Conservation (phyloP, 2,329 filamentous ascomycete genomes). For the Microdochium bolleyi region DNA sequence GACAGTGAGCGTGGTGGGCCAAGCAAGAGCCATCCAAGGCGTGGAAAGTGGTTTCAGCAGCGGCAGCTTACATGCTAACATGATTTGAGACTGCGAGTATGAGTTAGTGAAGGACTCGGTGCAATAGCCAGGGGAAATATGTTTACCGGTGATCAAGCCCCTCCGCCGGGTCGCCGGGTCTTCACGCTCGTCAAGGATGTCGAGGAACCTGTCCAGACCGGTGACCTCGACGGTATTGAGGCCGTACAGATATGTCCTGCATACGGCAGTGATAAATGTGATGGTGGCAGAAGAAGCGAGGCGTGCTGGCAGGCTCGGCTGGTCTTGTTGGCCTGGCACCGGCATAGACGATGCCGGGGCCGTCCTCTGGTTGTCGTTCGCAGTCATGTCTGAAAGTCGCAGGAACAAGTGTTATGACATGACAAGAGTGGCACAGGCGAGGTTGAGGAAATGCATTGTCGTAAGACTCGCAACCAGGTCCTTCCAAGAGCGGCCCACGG, state of each 20-base stretch:
- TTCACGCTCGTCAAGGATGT: slow-evolving; percentile 65
- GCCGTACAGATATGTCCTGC: slow-evolving; percentile 65
- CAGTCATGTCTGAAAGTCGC: not conserved
- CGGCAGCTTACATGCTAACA: slow-evolving; percentile 68
- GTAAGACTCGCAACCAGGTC: no score
- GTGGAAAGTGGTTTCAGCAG: slow-evolving; percentile 11
- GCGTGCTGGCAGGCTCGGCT: slow-evolving; percentile 62
- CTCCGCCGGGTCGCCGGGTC: slow-evolving; percentile 58
- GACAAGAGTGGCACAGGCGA: not conserved
- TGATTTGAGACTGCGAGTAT: slow-evolving; percentile 69
- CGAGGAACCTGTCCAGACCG: slow-evolving; percentile 68
- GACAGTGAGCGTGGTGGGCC: slow-evolving; percentile 5
- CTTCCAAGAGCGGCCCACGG: no score
- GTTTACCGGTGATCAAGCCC: slow-evolving; percentile 74
- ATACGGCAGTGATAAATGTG: slow-evolving; percentile 63
- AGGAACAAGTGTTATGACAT: not conserved
- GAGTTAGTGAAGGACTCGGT: slow-evolving; percentile 4
- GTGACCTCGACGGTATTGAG: slow-evolving; percentile 69
- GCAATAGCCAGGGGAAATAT: slow-evolving; percentile 1
- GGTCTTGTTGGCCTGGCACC: slow-evolving; percentile 13
- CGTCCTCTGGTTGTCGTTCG: slow-evolving; percentile 2
- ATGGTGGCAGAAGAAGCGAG: slow-evolving; percentile 66
- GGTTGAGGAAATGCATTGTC: not conserved
- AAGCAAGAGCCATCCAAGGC: slow-evolving; percentile 14
- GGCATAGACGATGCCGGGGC: slow-evolving; percentile 10